A percentile compares a stretch with the other conserved stretches of the same genome.
Conservation (phyloP, 2,329 filamentous ascomycete species). For the Aspergillus proliferans region DNA sequence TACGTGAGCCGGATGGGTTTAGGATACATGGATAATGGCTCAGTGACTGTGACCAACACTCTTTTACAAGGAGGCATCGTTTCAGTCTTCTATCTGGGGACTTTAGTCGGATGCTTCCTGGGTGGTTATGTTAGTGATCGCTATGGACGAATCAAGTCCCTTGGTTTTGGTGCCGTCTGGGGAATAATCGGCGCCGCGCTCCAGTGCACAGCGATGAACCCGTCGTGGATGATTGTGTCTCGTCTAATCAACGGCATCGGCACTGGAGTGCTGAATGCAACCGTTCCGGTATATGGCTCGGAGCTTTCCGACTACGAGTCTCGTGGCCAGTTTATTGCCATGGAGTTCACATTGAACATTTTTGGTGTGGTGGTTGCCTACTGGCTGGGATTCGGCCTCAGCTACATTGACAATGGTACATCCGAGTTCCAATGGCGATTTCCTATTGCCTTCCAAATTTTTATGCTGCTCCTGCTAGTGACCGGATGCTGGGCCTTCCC, state of each 20-base stretch:
- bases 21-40: constrained; percentile 47
- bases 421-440: constrained; percentile 62
- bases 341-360: constrained; percentile 69
- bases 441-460: constrained; percentile 63
- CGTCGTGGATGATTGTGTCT: constrained; percentile 61
- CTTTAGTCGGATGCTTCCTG: constrained; percentile 55
- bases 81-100: constrained; percentile 54
- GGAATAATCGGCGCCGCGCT: constrained; percentile 56
- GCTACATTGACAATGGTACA: constrained; percentile 53
- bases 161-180: constrained; percentile 54
- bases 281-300: constrained; percentile 65
- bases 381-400: constrained; percentile 55
- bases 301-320: constrained; percentile 63
- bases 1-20: constrained; percentile 62
- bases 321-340: constrained; percentile 62
- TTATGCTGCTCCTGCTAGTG: constrained; percentile 56
- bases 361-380: constrained; percentile 62
- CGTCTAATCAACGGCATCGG: constrained; percentile 59
- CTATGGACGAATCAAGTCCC: constrained; percentile 57
- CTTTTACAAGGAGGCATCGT: constrained; percentile 60
- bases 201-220: constrained; percentile 60
- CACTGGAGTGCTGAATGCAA: constrained; percentile 64
- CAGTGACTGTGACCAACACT: constrained; percentile 48
- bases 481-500: constrained; percentile 59
- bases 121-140: constrained; percentile 61